Base-by-base conservation (phyloP, 2,329 filamentous ascomycete species). In the Tolypocladium cylindrosporum region DNA sequence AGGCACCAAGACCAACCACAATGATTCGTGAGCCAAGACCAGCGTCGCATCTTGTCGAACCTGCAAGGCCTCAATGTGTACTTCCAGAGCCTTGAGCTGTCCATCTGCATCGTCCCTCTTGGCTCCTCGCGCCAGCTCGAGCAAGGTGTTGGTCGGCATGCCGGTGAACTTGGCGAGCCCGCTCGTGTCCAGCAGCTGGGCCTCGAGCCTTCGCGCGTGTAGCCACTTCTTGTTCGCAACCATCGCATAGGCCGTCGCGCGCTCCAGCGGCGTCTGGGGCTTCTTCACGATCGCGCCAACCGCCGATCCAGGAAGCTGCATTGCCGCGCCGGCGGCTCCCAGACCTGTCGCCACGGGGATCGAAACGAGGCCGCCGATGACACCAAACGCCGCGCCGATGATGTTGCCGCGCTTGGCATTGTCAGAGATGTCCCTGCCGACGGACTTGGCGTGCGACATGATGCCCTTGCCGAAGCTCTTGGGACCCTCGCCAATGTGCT, bases 181-280 rank as follows among this genome's bases (percentile, higher is more conserved):
- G 0, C 62, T 60, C 1, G 69, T 66, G n/a, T 74, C 71, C 4
- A 76, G 54, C 27, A 78, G 40, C 8, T 61, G 64, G 0, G 74
- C 74, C 11, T 72, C 63, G 3, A 79, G 62, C 0, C 75, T 73
- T 4, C 77, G 66, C 21, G 64, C 61, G 19, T 67, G 60, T 13
- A 80, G 60, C 77, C 76, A 79, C 57, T 78, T 69, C 51, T 65
- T 64, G 55, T 78, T 78, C 1, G 75, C 76, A 0, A 75, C 74
- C 4, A 67, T 65, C 0, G 72, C 64, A 55, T 79, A 79, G 0
- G 73, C 73, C 5, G 67, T 66, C 0, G 75, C 76, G 11, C 77
- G 65, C 60, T 77, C 72, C 2, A 69, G 65, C 0, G 76, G 71
- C 0, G 76, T 76, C 62, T 70, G 70, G 1, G 77, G 76, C 62